Evolutionary conservation across 768 basidiomycete genomes (phyloP), one percentile per base, ranked within the genome.

Genomic region (Kwoniella botswanensis): DNA sequence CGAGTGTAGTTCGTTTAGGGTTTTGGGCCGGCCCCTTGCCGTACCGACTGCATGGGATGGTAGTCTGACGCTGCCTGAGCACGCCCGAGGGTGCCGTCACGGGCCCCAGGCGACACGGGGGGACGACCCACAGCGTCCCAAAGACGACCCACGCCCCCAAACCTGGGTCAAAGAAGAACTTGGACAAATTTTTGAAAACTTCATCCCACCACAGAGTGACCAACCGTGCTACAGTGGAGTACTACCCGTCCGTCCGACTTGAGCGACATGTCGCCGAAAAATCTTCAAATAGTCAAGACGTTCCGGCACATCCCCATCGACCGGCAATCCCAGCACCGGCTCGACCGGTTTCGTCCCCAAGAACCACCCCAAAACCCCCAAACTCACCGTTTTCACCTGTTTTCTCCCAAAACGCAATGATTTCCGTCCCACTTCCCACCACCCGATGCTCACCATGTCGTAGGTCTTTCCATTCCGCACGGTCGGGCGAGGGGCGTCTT

Each of bases 91-190:
- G 57, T 58, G 57, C 15, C 5, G 22, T 24, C n/a, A 26, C 12
- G 21, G 29, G 13, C 21, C 12, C 57, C 12, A 9, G 29, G 57
- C 9, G 15, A 58, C 26, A 7, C 4, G 0, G 18, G 13, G 18
- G n/a, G 18, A 21, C 26, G 22, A 44, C 26, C 61, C 42, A 29
- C 57, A 17, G 57, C 22, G 87, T 87, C 89, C 89, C 76, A 86
- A 87, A 88, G 84, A 86, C 83, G 85, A 88, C 89, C 89, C 35
- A 46, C 88, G 84, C 84, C 88, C 88, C 88, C 86, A 89, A 89
- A 86, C 89, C 90, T 87, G 89, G 89, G 12, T 87, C 84, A 87
- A 87, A 89, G 88, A 17, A 44, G 42, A 17, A 44, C 65, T 44
- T 56, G 21, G 29, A 13, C 52, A 54, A 55, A 66, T 7, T 54